phyloP scores from a whole-genome alignment of 2,329 filamentous ascomycete species.

The Coniochaeta sp. region DNA sequence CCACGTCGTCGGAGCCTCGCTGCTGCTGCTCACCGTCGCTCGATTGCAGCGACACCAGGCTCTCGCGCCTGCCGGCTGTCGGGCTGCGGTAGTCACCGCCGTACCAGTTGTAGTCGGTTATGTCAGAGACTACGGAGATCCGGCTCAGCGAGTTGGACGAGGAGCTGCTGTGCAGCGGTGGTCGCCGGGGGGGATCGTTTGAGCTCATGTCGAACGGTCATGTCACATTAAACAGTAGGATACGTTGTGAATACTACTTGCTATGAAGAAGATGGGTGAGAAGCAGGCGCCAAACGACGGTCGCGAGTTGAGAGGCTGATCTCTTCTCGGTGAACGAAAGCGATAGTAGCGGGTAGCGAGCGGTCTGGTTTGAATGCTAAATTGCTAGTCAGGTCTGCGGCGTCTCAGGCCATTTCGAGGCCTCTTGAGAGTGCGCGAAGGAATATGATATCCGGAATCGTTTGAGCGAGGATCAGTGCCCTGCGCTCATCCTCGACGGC shows the following conservation, averaged over 20 bases:
- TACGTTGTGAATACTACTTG: not conserved
- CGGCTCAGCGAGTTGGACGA: slow-evolving; percentile 14
- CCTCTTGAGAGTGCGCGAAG: not conserved
- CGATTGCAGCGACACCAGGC: slow-evolving; percentile 32
- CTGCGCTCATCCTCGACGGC: not conserved
- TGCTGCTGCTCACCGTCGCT: slow-evolving; percentile 7
- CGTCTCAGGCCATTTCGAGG: not conserved
- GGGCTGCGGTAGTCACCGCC: slow-evolving; percentile 35
- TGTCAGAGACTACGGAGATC: slow-evolving; percentile 22
- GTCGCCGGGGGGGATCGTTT: slow-evolving; percentile 5
- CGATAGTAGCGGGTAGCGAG: not conserved
- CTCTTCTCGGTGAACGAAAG: not conserved
- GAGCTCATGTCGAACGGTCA: not conserved
- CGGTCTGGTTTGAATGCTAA: not conserved
- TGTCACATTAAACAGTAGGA: not conserved
- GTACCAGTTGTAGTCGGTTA: slow-evolving; percentile 38
- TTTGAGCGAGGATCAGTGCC: not conserved
- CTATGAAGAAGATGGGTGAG: no score
- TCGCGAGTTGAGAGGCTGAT: not conserved
- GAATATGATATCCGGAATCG: not conserved
- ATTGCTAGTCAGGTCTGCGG: not conserved
- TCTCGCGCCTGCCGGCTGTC: slow-evolving; percentile 23
- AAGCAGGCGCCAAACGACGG: not conserved
- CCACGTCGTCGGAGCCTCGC: slow-evolving; percentile 10
- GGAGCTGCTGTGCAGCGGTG: slow-evolving; percentile 11